These are phyloP conservation scores for Cutaneotrichosporon daszewskae DNA, from an alignment of 1,284 basidiomycete genomes.

Conservation along the genomic window DNA sequence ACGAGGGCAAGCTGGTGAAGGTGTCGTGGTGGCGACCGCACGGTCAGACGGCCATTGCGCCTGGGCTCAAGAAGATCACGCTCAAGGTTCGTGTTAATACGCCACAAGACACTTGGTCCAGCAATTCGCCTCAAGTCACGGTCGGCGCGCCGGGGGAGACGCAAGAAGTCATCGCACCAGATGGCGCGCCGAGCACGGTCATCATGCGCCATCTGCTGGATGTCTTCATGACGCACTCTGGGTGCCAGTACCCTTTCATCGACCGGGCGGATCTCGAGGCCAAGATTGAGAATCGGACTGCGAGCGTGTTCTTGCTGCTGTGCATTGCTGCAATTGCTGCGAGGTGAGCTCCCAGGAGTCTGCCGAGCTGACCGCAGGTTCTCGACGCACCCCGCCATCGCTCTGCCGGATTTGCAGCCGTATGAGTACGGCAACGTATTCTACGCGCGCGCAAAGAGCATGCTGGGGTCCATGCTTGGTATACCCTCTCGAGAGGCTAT, in stretches of 20 bases:
- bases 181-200: constrained; percentile 13
- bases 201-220: constrained; percentile 29
- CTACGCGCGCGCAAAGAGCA: constrained; percentile 22
- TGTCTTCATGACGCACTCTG: constrained; percentile 27
- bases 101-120: constrained; percentile 7
- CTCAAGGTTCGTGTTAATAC: constrained; percentile 28
- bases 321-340: constrained; percentile 27
- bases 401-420: constrained; percentile 22
- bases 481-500: constrained; percentile 31
- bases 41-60: constrained; percentile 33
- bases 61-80: constrained; percentile 29
- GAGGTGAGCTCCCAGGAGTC: constrained; percentile 14
- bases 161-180: constrained; percentile 16
- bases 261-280: constrained; percentile 11
- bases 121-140: constrained; percentile 5
- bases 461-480: constrained; percentile 28
- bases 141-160: not conserved
- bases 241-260: constrained; percentile 28
- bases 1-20: constrained; percentile 27
- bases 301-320: constrained; percentile 23
- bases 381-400: constrained; percentile 28
- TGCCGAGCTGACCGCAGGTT: constrained; percentile 17
- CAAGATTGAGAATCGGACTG: constrained; percentile 17
- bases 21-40: constrained; percentile 37
- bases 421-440: constrained; percentile 32